These are phyloP conservation scores for Penicillium diatomitis DNA, from an alignment of 495 filamentous ascomycete species.

Conservation along the genomic window DNA sequence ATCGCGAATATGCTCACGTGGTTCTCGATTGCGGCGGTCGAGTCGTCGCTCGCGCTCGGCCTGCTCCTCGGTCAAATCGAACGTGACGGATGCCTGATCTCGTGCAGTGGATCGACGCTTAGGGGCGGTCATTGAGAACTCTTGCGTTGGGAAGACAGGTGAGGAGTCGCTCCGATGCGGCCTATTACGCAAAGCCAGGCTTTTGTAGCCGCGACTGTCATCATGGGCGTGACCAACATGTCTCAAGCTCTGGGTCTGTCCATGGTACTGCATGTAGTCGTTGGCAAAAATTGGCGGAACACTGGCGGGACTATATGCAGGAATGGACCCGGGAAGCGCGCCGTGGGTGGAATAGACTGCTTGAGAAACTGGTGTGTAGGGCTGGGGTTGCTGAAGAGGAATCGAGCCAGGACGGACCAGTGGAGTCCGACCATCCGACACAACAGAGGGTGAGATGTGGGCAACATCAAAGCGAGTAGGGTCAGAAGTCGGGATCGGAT, in stretches of 20 bases:
- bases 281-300: conserved; percentile 24
- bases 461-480: conserved; percentile 48
- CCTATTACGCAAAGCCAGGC: conserved; percentile 1
- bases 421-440: conserved; percentile 36
- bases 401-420: conserved; percentile 40
- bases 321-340: conserved; percentile 17
- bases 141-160: conserved; percentile 22
- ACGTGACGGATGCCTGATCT: conserved; percentile 39
- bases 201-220: not conserved
- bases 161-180: conserved; percentile 28
- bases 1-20: conserved; percentile 19
- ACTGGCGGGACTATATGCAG: conserved; percentile 25
- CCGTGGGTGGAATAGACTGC: conserved; percentile 42
- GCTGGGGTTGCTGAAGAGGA: conserved; percentile 50
- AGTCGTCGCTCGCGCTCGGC: conserved; percentile 34
- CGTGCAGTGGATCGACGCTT: conserved; percentile 32
- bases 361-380: conserved; percentile 46
- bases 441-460: conserved; percentile 38
- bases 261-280: conserved; percentile 17
- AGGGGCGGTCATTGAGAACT: conserved; percentile 11
- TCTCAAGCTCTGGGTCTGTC: conserved; percentile 16
- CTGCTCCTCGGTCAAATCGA: conserved; percentile 41
- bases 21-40: conserved; percentile 21
- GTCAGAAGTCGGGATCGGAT: conserved; percentile 54
- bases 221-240: conserved; percentile 6